Evolutionary conservation across 2,329 filamentous ascomycete genomes (phyloP).

Genomic region (Penicillium sp.): DNA sequence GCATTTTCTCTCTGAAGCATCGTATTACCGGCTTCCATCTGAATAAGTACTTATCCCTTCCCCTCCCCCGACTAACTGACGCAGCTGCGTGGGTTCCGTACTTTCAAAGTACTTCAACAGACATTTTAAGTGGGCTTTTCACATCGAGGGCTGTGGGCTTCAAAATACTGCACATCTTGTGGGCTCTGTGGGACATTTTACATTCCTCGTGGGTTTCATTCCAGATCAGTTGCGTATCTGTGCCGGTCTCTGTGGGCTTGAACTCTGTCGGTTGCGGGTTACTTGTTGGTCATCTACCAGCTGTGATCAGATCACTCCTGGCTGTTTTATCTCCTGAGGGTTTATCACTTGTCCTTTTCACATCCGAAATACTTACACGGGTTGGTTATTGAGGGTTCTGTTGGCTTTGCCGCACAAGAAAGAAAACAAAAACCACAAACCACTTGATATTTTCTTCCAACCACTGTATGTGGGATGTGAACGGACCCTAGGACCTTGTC

Average conservation of each 20-base stretch:
- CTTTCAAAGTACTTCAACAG: conserved; percentile 42
- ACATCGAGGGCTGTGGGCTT: conserved; percentile 51
- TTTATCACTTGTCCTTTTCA: conserved; percentile 31
- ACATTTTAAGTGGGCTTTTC: conserved; percentile 42
- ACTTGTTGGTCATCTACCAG: conserved; percentile 46
- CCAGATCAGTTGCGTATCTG: conserved; percentile 45
- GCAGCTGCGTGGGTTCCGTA: conserved; percentile 39
- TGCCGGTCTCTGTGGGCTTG: conserved; percentile 51
- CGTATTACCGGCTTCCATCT: conserved; percentile 15
- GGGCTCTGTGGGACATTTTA: conserved; percentile 43
- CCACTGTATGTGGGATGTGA: conserved; percentile 28
- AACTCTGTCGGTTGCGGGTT: conserved; percentile 47
- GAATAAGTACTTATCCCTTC: conserved; percentile 21
- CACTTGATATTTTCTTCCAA: conserved; percentile 19
- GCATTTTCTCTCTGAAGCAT: conserved; percentile 14
- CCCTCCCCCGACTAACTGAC: conserved; percentile 34
- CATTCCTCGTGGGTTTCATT: conserved; percentile 46
- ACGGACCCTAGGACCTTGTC: conserved; percentile 1
- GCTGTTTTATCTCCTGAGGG: conserved; percentile 33
- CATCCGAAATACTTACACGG: conserved; percentile 34
- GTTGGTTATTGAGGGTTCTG: conserved; percentile 43
- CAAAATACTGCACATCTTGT: conserved; percentile 46
- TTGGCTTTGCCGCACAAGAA: conserved; percentile 42
- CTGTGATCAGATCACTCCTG: conserved; percentile 39
- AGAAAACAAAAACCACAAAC: conserved; percentile 14